These are phyloP conservation scores for Aspergillus sp. DNA, from an alignment of 2,329 filamentous ascomycete genomes.

Conservation along the genomic window DNA sequence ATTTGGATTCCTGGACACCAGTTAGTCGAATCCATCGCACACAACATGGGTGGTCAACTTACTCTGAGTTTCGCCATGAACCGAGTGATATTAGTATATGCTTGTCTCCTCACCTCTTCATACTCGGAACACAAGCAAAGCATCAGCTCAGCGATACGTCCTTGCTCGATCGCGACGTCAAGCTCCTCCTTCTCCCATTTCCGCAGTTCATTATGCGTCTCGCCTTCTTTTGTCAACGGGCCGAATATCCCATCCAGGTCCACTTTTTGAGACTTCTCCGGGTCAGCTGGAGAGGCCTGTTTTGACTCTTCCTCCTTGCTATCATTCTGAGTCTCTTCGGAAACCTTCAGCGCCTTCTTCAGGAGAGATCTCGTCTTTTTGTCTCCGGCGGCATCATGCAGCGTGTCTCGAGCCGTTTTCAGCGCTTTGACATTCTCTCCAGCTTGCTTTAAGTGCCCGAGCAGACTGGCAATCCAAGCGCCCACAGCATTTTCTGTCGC, in stretches of 20 bases:
- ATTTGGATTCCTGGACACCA: slow-evolving; percentile 49
- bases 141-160: slow-evolving; percentile 59
- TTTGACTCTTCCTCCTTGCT: slow-evolving; percentile 2
- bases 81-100: slow-evolving; percentile 33
- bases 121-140: slow-evolving; percentile 68
- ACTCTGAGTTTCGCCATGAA: slow-evolving; percentile 44
- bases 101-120: slow-evolving; percentile 67
- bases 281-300: slow-evolving; percentile 8
- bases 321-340: slow-evolving; percentile 10
- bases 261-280: slow-evolving; percentile 17
- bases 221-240: slow-evolving; percentile 37
- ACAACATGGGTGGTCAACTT: slow-evolving; percentile 6
- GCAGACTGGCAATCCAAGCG: slow-evolving; percentile 49
- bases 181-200: slow-evolving; percentile 67
- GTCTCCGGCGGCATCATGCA: slow-evolving; percentile 33
- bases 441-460: slow-evolving; percentile 46
- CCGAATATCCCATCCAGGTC: slow-evolving; percentile 47
- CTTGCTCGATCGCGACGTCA: slow-evolving; percentile 70
- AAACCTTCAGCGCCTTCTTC: slow-evolving; percentile 20
- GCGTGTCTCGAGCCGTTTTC: slow-evolving; percentile 35
- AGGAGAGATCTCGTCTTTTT: slow-evolving; percentile 31
- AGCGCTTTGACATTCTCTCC: slow-evolving; percentile 44
- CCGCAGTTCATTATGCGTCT: slow-evolving; percentile 37
- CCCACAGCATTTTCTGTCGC: slow-evolving; percentile 42
- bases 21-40: slow-evolving; percentile 5